phyloP scores from a whole-genome alignment of 306 rosid genomes.

The Pterocarpus macrocarpus region DNA sequence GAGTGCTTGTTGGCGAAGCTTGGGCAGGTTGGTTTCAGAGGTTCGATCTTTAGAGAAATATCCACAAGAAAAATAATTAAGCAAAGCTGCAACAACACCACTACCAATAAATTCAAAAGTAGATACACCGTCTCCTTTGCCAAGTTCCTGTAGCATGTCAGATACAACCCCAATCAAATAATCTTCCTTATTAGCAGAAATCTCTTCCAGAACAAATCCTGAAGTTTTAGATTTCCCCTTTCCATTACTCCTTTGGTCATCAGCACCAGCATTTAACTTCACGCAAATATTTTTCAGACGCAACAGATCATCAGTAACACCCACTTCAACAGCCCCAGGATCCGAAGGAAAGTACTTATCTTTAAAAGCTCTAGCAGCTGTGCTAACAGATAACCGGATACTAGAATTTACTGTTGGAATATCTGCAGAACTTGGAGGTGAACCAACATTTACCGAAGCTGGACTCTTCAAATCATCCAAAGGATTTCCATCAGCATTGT shows the following conservation, averaged over 20 bases:
- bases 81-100: constrained; percentile 90
- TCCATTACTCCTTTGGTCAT: constrained; percentile 77
- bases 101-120: constrained; percentile 99
- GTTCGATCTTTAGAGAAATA: constrained; percentile 80
- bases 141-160: constrained; percentile 90
- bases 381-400: constrained; percentile 77
- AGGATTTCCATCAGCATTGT: constrained; percentile 80
- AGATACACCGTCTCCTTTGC: constrained; percentile 98
- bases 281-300: constrained; percentile 82
- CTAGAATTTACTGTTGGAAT: constrained; percentile 75
- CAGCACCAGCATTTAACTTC: constrained; percentile 77
- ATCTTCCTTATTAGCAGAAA: constrained; percentile 67
- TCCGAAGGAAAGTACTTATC: constrained; percentile 89
- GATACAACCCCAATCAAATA: constrained; percentile 74
- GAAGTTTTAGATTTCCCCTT: constrained; percentile 88
- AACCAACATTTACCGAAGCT: constrained; percentile 71
- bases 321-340: constrained; percentile 80
- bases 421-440: constrained; percentile 81
- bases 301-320: constrained; percentile 92
- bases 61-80: constrained; percentile 92
- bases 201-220: constrained; percentile 64
- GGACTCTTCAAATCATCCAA: constrained; percentile 74
- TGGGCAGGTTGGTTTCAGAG: constrained; percentile 75
- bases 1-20: constrained; percentile 90
- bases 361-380: constrained; percentile 87